Evolutionary conservation across 106 monocot species (phyloP).

Genomic region (Allium sativum): DNA sequence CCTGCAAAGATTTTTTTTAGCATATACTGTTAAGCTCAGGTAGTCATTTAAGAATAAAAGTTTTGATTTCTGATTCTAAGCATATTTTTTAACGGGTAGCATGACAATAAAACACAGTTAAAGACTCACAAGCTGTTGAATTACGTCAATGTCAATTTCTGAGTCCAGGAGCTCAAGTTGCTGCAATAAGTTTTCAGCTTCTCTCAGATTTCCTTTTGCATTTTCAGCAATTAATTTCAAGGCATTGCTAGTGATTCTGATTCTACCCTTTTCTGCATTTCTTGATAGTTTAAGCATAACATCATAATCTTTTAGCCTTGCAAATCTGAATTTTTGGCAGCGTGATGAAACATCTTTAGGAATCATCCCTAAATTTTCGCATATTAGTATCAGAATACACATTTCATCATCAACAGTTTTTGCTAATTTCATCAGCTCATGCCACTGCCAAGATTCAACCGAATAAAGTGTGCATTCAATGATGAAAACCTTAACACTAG

Average conservation of each 20-base stretch:
- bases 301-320: conserved; percentile 9
- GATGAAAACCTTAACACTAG: conserved; percentile 7
- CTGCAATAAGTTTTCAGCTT: conserved; percentile 20
- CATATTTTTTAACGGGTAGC: too few relatives aligned
- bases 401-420: neutral
- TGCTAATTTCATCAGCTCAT: conserved; percentile 3
- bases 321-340: conserved; percentile 16
- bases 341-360: conserved; percentile 16
- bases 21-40: too few relatives aligned
- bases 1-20: neutral
- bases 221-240: conserved; percentile 6
- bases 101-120: too few relatives aligned
- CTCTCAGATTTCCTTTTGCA: conserved; percentile 10
- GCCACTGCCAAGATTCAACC: conserved; percentile 7
- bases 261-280: conserved; percentile 7
- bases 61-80: too few relatives aligned
- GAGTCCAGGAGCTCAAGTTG: conserved; percentile 12
- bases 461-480: neutral
- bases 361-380: conserved; percentile 3
- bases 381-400: conserved; percentile 5
- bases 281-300: conserved; percentile 10
- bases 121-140: conserved; percentile 17
- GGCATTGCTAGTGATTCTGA: conserved; percentile 7
- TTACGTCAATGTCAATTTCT: conserved; percentile 5
- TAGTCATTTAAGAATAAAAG: too few relatives aligned